phyloP scores from a whole-genome alignment of 345 rosid species.

The Arabidopsis arenosa region DNA sequence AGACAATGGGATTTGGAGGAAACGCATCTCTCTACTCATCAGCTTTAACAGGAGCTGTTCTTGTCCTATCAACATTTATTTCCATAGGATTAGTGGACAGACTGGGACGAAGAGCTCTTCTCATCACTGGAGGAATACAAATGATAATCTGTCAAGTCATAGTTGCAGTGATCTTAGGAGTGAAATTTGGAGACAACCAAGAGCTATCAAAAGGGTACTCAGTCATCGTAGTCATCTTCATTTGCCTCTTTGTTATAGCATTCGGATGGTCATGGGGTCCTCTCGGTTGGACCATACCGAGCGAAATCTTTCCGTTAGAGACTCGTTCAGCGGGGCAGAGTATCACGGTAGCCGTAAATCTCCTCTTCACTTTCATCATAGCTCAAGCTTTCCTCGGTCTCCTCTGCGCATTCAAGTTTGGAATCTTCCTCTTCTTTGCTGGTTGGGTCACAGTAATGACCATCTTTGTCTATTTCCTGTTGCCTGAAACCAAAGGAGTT shows the following conservation, averaged over 20 bases:
- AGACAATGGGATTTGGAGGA: constrained; percentile 85
- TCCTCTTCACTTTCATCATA: constrained; percentile 80
- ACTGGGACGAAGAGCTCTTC: constrained; percentile 75
- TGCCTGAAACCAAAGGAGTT: constrained; percentile 92
- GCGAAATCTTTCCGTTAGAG: constrained; percentile 90
- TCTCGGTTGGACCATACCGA: constrained; percentile 92
- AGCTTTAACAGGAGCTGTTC: constrained; percentile 95
- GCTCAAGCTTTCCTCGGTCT: constrained; percentile 79
- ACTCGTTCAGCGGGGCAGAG: constrained; percentile 92
- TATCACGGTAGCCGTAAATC: constrained; percentile 91
- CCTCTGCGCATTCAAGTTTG: constrained; percentile 79
- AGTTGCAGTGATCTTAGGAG: constrained; percentile 75
- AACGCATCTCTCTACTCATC: constrained; percentile 87
- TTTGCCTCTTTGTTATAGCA: constrained; percentile 86
- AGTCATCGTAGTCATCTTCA: constrained; percentile 64
- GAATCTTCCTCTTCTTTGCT: constrained; percentile 91
- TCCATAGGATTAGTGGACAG: constrained; percentile 79
- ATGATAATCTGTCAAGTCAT: constrained; percentile 81
- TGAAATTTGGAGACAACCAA: constrained; percentile 74
- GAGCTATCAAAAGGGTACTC: constrained; percentile 73
- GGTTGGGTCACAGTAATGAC: constrained; percentile 84
- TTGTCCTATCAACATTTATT: constrained; percentile 76
- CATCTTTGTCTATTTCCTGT: constrained; percentile 65
- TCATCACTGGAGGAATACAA: constrained; percentile 85
- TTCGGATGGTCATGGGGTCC: constrained; percentile 99